Evolutionary conservation across 805 yeast species (phyloP), one percentile per base, ranked within the genome.

Genomic region (Grigorovia yakushimaensis): DNA sequence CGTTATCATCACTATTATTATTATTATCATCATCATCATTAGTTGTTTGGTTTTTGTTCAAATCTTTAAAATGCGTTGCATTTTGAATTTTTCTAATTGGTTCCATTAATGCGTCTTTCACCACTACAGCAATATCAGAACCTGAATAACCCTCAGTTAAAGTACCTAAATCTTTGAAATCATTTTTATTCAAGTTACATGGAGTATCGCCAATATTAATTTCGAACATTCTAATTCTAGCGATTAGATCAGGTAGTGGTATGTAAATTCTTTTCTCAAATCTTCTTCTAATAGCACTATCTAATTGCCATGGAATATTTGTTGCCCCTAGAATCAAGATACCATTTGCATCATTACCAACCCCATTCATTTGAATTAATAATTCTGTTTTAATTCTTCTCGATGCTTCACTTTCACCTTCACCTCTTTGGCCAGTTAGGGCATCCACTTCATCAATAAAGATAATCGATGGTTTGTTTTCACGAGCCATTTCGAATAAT

Each of bases 391-490:
- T 91, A 59, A 93, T 91, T 70, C 98, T 81, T 61, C 98, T 78
- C 35, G 89, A 81, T 0, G 98, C 98, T 65, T 93, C 98, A 54
- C 94, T 82, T 64, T 91, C 98, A 42, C 96, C 96, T 64, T 91
- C 98, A 33, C 98, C 98, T 68, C 98, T 78, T 9, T 96, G 96
- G 0, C 98, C 98, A 69, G 98, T 89, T 47, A 93, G 71, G 0
- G 98, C 98, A 68, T 93, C 98, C 35, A 93, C 97, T 67, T 93
- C 98, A 69, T 93, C 98, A 47, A 93, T 93, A 66, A 93, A 93
- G 44, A 93, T 93, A 55, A 93, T 94, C 0, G 95, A 81, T 1
- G 98, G 98, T 61, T 87, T 89, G 61, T 83, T 85, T 65, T 93
- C 98, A 54, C 98, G 76, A 5, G 98, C 98, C 95, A 91, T 87